Conservation (phyloP, 768 basidiomycete genomes). For the Galerina marginata region DNA sequence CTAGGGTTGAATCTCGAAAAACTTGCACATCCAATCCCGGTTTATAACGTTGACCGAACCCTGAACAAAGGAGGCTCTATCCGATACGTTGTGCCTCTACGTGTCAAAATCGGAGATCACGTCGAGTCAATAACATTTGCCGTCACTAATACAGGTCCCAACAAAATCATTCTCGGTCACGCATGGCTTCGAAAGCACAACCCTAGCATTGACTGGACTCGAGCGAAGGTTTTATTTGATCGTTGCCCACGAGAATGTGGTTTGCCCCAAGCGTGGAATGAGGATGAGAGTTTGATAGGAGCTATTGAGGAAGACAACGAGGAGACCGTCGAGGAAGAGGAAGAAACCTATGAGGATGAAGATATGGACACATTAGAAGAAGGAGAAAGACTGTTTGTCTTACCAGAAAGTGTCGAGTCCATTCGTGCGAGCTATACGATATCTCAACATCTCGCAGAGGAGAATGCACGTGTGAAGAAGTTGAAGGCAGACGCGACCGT, state of each 20-base stretch:
- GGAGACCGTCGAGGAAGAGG: neutral
- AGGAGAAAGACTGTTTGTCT: conserved; percentile 12
- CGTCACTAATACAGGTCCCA: conserved; percentile 25
- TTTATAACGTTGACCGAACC: conserved; percentile 27
- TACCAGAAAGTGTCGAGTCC: conserved; percentile 3
- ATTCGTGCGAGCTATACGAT: neutral
- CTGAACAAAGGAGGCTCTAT: conserved; percentile 25
- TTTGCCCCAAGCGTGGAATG: conserved; percentile 1
- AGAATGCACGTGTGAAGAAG: neutral
- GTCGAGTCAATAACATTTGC: conserved; percentile 20
- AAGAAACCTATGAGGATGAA: conserved; percentile 1
- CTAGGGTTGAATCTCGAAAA: neutral
- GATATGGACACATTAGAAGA: conserved; percentile 9
- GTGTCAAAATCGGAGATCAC: conserved; percentile 24
- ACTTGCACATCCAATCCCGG: conserved; percentile 17
- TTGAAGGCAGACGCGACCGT: neutral
- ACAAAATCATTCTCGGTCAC: conserved; percentile 22
- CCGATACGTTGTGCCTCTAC: conserved; percentile 17
- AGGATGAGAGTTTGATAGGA: neutral
- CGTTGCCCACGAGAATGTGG: conserved; percentile 9
- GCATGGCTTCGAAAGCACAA: conserved; percentile 29
- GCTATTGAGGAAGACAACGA: neutral
- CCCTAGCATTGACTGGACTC: conserved; percentile 23
- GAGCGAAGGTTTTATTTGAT: conserved; percentile 17
- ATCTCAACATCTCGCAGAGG: neutral